Evolutionary conservation across 345 rosid species (phyloP).

Genomic region (Eucalyptus dawsonii): DNA sequence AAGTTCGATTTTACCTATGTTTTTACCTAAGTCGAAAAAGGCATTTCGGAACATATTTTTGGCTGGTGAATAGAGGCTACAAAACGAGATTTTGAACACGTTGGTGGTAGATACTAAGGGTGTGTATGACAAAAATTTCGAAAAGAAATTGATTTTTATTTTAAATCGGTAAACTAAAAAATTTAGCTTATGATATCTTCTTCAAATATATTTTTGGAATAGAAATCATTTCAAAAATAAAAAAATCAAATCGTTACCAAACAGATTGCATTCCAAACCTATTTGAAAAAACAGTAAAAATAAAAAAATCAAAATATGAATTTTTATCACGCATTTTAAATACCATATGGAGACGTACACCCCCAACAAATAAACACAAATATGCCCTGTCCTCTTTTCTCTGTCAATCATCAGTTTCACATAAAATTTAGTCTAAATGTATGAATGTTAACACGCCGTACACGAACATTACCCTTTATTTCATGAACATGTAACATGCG

Average conservation of each 20-base stretch:
- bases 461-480: background rate
- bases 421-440: background rate
- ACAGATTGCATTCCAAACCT: no score
- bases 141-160: no score
- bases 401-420: background rate
- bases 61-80: background rate
- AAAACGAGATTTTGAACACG: background rate
- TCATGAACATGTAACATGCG: background rate
- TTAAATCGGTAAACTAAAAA: no score
- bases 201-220: no score
- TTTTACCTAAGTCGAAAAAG: background rate
- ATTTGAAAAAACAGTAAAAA: no score
- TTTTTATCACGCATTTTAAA: no score
- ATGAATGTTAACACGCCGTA: background rate
- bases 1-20: background rate
- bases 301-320: no score
- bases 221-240: no score
- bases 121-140: no score
- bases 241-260: no score
- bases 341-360: background rate
- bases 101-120: background rate
- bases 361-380: background rate
- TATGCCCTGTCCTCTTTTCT: background rate
- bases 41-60: background rate
- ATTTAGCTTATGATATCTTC: no score